A percentile compares a stretch with the other conserved stretches of the same genome.
These are phyloP conservation scores for Cyclotella atomus DNA, from an alignment of 108 stramenopile genomes.

Conservation along the genomic window DNA sequence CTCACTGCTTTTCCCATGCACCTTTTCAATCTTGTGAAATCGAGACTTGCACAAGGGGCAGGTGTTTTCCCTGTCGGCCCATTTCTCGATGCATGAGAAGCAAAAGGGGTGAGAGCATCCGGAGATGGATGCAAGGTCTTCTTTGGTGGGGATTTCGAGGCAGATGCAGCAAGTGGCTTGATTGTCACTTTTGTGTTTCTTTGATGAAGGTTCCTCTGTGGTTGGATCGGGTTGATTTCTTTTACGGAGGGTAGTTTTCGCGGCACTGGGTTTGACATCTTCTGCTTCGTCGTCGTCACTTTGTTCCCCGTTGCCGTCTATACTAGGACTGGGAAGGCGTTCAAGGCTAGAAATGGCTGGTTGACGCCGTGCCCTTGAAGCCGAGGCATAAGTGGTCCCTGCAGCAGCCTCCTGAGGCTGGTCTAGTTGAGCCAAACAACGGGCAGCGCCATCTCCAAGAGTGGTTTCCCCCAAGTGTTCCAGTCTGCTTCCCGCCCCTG, in stretches of 20 bases:
- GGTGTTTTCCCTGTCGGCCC: constrained; percentile 87
- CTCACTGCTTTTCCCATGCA: constrained; percentile 42
- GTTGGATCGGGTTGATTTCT: background rate
- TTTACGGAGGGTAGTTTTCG: background rate
- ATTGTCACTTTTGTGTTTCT: background rate
- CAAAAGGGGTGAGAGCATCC: constrained; percentile 86
- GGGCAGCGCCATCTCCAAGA: background rate
- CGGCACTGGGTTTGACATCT: background rate
- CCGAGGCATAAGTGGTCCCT: background rate
- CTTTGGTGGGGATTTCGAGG: constrained; percentile 60
- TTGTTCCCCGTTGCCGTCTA: constrained; percentile 22
- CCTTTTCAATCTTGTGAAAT: constrained; percentile 79
- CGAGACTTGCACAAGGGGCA: constrained; percentile 89
- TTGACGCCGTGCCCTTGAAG: background rate
- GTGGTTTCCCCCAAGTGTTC: no score
- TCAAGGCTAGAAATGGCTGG: constrained; percentile 7
- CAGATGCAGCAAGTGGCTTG: constrained; percentile 76
- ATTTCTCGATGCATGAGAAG: constrained; percentile 86
- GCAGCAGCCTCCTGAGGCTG: background rate
- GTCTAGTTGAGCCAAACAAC: background rate
- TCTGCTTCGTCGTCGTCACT: background rate
- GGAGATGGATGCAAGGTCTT: constrained; percentile 66
- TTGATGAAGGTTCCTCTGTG: background rate
- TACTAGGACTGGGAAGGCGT: constrained; percentile 32
- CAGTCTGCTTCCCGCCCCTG: no score